Evolutionary conservation across 768 basidiomycete species (phyloP).

Genomic region (Suillus americanus): DNA sequence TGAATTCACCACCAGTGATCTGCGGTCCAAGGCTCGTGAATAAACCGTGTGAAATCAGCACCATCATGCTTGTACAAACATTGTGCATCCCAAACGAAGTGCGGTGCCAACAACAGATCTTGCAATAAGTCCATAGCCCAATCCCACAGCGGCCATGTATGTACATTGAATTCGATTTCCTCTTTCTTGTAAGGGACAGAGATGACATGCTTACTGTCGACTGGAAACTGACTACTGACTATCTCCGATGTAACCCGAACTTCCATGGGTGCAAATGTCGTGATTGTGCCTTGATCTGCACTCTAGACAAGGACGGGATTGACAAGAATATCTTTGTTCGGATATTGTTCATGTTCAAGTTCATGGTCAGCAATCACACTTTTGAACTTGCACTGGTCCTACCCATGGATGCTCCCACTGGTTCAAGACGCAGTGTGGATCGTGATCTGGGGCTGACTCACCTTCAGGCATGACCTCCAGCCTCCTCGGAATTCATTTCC

Average conservation of each 20-base stretch:
- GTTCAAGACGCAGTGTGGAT: constrained; percentile 13
- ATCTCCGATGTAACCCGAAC: constrained; percentile 29
- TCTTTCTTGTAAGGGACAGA: not conserved
- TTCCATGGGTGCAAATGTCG: constrained; percentile 28
- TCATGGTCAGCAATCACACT: constrained; percentile 5
- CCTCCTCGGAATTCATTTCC: not conserved
- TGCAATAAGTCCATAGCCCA: constrained; percentile 10
- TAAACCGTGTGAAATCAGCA: constrained; percentile 22
- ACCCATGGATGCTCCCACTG: constrained; percentile 17
- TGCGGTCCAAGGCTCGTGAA: constrained; percentile 39
- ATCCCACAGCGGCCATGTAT: constrained; percentile 6
- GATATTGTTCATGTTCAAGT: constrained; percentile 20
- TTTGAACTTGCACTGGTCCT: constrained; percentile 19
- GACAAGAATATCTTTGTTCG: constrained; percentile 2
- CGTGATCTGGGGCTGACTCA: constrained; percentile 17
- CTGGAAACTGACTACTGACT: constrained; percentile 28
- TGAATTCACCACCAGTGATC: constrained; percentile 38
- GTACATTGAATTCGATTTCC: not conserved
- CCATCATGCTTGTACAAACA: constrained; percentile 28
- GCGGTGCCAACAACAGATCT: constrained; percentile 3
- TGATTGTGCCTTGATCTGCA: constrained; percentile 28
- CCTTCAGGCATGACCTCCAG: constrained; percentile 9
- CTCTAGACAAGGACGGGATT: not conserved
- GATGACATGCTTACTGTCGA: constrained; percentile 18
- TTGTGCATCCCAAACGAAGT: constrained; percentile 35